Evolutionary conservation across 164 flowering plant species (phyloP).

Genomic region (Aristolochia contorta): DNA sequence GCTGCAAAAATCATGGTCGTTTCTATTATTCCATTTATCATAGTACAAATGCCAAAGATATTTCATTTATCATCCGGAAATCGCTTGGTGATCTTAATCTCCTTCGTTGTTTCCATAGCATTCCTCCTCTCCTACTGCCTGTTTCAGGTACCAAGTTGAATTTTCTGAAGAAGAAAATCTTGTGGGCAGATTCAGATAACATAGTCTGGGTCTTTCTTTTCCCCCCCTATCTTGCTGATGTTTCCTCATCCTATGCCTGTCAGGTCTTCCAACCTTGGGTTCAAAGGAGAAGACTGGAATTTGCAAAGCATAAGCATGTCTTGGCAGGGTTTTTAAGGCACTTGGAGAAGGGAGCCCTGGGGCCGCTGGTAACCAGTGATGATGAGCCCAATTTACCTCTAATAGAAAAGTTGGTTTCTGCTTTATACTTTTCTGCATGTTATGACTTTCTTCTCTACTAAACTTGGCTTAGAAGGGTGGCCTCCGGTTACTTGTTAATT

Average conservation of each 20-base stretch:
- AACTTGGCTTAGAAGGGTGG: not conserved
- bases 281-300: slow-evolving; percentile 57
- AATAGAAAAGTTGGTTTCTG: slow-evolving; percentile 33
- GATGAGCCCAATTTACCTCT: slow-evolving; percentile 43
- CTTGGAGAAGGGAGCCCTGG: slow-evolving; percentile 39
- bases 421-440: not conserved
- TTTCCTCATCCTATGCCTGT: not conserved
- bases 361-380: slow-evolving; percentile 49
- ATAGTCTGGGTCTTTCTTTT: not conserved
- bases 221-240: not conserved
- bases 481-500: not conserved
- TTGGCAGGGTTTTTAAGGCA: slow-evolving; percentile 58
- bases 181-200: not conserved
- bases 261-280: slow-evolving; percentile 91
- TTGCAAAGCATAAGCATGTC: slow-evolving; percentile 64
- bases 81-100: slow-evolving; percentile 50
- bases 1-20: slow-evolving; percentile 78
- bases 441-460: not conserved
- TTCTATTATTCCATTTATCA: slow-evolving; percentile 75
- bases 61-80: slow-evolving; percentile 51
- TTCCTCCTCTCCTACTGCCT: slow-evolving; percentile 61
- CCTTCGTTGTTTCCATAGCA: slow-evolving; percentile 45
- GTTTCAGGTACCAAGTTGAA: slow-evolving; percentile 58
- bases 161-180: not conserved
- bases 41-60: slow-evolving; percentile 70